A percentile compares a stretch with the other conserved stretches of the same genome.
phyloP scores from a whole-genome alignment of 495 filamentous ascomycete species.

The Sabuloglossum arenarium region DNA sequence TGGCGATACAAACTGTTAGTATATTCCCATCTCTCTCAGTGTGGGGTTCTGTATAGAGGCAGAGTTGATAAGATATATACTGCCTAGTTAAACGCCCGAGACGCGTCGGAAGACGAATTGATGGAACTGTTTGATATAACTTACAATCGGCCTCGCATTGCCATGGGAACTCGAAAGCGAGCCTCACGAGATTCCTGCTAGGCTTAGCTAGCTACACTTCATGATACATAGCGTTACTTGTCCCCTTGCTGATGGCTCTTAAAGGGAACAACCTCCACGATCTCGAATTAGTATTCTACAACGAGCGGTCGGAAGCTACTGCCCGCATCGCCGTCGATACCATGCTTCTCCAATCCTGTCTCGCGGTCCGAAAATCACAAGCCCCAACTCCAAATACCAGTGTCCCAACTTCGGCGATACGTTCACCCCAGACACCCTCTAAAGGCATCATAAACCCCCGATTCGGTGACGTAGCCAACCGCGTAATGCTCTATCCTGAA shows the following conservation, averaged over 20 bases:
- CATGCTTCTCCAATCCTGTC: neutral
- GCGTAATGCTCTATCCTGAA: neutral
- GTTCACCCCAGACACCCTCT: neutral
- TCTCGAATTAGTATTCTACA: slow-evolving; percentile 2
- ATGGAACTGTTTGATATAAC: slow-evolving; percentile 1
- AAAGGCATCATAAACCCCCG: neutral
- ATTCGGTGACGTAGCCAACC: neutral
- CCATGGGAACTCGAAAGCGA: slow-evolving; percentile 2
- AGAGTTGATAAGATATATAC: slow-evolving; percentile 2
- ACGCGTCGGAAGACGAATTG: neutral
- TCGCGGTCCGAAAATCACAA: neutral
- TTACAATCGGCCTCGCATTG: slow-evolving; percentile 1
- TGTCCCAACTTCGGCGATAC: neutral
- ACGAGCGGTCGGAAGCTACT: slow-evolving; percentile 1
- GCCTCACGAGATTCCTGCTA: slow-evolving; percentile 1
- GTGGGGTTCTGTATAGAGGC: neutral
- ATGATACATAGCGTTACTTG: neutral
- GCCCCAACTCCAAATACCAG: neutral
- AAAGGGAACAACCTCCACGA: slow-evolving; percentile 1
- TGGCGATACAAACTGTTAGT: slow-evolving; percentile 1
- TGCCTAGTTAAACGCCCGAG: neutral
- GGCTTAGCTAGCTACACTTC: neutral
- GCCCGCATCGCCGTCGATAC: slow-evolving; percentile 1
- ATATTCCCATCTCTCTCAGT: slow-evolving; percentile 1
- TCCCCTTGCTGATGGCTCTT: neutral